These are phyloP conservation scores for Ustilago trichophora DNA, from an alignment of 1,284 basidiomycete genomes.

Conservation along the genomic window DNA sequence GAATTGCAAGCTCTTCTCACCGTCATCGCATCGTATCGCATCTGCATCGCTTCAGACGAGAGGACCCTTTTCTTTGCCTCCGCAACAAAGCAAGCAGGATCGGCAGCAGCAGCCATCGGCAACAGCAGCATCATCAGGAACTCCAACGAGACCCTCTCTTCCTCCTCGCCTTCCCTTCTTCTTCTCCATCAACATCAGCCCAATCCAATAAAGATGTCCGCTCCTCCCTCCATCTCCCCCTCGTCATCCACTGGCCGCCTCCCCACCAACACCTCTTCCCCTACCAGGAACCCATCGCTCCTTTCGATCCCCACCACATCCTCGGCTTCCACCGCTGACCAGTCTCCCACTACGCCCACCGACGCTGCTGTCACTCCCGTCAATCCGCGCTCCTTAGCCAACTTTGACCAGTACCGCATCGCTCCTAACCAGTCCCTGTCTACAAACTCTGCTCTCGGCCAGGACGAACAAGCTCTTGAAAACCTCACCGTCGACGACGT, in stretches of 20 bases:
- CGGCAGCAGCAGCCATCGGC: no score
- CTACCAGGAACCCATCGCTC: conserved; percentile 7
- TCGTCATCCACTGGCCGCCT: no score
- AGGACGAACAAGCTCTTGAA: conserved; percentile 23
- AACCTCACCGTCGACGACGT: conserved; percentile 16
- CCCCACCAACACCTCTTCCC: no score
- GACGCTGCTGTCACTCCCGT: conserved; percentile 4
- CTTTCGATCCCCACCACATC: conserved; percentile 18
- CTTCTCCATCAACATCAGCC: background rate
- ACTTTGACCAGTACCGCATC: conserved; percentile 6
- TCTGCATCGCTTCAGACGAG: no score
- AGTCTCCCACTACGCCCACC: conserved; percentile 33
- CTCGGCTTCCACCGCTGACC: background rate
- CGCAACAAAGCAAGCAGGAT: no score
- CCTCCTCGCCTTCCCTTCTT: no score
- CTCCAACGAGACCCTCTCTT: no score
- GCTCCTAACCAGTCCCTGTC: background rate
- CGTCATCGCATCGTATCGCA: no score
- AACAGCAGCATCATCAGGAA: no score
- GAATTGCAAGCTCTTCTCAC: no score
- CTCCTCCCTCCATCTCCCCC: conserved; percentile 3
- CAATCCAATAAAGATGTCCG: conserved; percentile 11
- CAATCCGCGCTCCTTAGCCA: conserved; percentile 4
- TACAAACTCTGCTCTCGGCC: conserved; percentile 1
- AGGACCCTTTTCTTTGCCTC: no score